Conservation (phyloP, 805 yeast species). For the Yamadazyma sp. region DNA sequence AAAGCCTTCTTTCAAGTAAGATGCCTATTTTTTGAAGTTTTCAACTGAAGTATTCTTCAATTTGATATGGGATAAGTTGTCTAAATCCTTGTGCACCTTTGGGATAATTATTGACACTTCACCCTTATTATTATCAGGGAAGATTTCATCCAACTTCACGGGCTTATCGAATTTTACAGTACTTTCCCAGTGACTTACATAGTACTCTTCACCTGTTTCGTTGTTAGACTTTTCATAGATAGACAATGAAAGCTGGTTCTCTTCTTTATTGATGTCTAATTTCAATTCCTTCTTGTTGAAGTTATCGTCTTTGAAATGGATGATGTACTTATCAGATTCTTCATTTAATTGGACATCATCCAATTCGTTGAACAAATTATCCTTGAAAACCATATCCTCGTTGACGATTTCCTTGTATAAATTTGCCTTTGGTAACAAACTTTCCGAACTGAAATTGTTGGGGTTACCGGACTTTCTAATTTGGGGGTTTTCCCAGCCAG, state of each 20-base stretch:
- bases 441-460: constrained; percentile 16
- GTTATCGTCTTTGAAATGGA: constrained; percentile 19
- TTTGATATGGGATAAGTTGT: constrained; percentile 11
- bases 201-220: constrained; percentile 15
- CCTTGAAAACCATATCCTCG: constrained; percentile 17
- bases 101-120: constrained; percentile 22
- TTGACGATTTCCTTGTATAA: constrained; percentile 18
- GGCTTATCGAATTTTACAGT: constrained; percentile 23
- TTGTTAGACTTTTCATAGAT: constrained; percentile 15
- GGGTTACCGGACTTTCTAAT: constrained; percentile 14
- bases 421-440: constrained; percentile 17
- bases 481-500: constrained; percentile 18
- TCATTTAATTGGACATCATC: constrained; percentile 24
- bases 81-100: constrained; percentile 18
- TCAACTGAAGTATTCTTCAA: constrained; percentile 18
- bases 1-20: too few relatives aligned
- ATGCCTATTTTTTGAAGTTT: constrained; percentile 8
- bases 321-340: constrained; percentile 23
- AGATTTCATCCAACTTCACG: constrained; percentile 22
- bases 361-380: constrained; percentile 18
- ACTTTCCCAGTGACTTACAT: constrained; percentile 20
- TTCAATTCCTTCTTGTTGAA: constrained; percentile 21
- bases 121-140: constrained; percentile 21
- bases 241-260: constrained; percentile 23
- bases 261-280: constrained; percentile 24